phyloP scores from a whole-genome alignment of 192 early-diverging fungal species.

The Umbelopsis vinacea region DNA sequence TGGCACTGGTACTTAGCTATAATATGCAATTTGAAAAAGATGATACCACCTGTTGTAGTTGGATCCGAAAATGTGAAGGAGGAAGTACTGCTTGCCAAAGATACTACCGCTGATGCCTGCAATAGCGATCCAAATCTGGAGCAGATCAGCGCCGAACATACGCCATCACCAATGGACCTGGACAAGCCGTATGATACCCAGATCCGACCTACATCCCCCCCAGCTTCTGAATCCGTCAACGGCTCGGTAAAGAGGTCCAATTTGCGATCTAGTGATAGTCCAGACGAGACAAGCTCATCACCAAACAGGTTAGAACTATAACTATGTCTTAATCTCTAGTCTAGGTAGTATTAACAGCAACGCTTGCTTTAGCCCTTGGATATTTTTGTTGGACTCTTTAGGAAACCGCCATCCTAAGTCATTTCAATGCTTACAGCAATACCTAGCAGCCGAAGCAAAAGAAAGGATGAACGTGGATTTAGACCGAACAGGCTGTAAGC shows the following conservation, averaged over 20 bases:
- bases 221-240: background rate
- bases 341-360: background rate
- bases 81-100: background rate
- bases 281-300: background rate
- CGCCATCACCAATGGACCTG: background rate
- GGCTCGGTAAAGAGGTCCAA: background rate
- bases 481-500: constrained; percentile 24
- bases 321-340: background rate
- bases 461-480: constrained; percentile 49
- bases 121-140: too few species aligned
- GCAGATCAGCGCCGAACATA: background rate
- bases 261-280: background rate
- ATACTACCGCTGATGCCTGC: background rate
- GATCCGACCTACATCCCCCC: background rate
- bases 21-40: constrained; percentile 68
- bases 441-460: constrained; percentile 39
- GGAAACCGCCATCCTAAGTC: constrained; percentile 49
- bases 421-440: constrained; percentile 43
- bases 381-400: constrained; percentile 73
- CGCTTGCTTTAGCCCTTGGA: constrained; percentile 41
- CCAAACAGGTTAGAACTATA: background rate
- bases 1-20: constrained; percentile 91
- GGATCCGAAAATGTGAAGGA: background rate
- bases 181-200: background rate
- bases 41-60: background rate